A percentile compares a stretch with the other conserved stretches of the same genome.
Conservation (phyloP, 2,329 filamentous ascomycete genomes). For the Neofusicoccum ribis region DNA sequence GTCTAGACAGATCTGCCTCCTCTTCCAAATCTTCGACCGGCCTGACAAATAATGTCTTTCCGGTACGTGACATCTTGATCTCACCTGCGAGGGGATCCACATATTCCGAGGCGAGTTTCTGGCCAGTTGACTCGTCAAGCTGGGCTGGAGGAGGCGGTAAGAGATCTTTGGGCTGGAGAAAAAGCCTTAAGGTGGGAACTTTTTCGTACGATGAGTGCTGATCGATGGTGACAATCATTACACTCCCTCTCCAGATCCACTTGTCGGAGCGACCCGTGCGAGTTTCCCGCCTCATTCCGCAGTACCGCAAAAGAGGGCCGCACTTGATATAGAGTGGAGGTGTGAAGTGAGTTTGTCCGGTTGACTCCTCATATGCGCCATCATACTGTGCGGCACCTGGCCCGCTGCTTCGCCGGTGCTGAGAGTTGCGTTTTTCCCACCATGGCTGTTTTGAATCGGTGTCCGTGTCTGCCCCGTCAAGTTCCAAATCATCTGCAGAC, state of each 20-base stretch:
- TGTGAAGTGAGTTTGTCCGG: constrained; percentile 72
- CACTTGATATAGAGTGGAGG: constrained; percentile 84
- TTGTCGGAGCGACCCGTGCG: constrained; percentile 52
- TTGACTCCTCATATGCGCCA: constrained; percentile 65
- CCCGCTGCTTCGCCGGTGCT: constrained; percentile 39
- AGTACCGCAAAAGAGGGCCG: constrained; percentile 86
- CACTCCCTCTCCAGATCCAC: constrained; percentile 87
- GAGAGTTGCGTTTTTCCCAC: constrained; percentile 68
- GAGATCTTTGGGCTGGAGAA: constrained; percentile 81
- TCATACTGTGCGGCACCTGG: constrained; percentile 48
- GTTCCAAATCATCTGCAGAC: constrained; percentile 44
- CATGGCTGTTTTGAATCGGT: constrained; percentile 53
- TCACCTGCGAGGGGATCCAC: constrained; percentile 88
- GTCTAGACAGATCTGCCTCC: constrained; percentile 71
- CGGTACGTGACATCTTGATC: constrained; percentile 79
- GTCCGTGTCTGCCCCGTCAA: constrained; percentile 34
- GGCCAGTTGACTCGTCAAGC: constrained; percentile 59
- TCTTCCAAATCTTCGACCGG: constrained; percentile 85
- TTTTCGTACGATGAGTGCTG: constrained; percentile 78
- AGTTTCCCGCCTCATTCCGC: constrained; percentile 70
- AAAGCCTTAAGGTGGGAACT: constrained; percentile 76
- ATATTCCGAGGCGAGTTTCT: constrained; percentile 72
- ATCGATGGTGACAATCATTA: constrained; percentile 95
- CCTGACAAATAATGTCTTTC: constrained; percentile 83
- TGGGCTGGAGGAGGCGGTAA: constrained; percentile 74